These are phyloP conservation scores for Torrubiella hemipterigena DNA, from an alignment of 2,329 filamentous ascomycete genomes.

Conservation along the genomic window DNA sequence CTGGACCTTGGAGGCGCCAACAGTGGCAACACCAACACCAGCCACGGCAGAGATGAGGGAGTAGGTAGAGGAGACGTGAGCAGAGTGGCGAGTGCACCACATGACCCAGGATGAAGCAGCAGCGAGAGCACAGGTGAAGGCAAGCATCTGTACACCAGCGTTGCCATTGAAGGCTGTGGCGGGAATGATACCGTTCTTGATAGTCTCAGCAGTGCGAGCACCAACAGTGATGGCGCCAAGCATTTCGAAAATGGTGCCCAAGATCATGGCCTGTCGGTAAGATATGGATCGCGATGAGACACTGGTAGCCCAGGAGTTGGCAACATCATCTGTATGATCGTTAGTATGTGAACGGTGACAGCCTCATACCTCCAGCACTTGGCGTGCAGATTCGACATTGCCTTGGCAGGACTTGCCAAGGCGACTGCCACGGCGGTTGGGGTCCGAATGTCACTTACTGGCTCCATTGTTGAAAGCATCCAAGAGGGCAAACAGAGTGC, in stretches of 20 bases:
- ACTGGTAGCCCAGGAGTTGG: constrained; percentile 71
- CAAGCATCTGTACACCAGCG: constrained; percentile 55
- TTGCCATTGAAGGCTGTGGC: constrained; percentile 43
- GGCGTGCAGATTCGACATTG: too few relatives aligned
- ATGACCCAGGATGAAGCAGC: constrained; percentile 63
- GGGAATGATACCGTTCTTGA: constrained; percentile 69
- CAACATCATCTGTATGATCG: constrained; percentile 57
- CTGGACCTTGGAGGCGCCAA: constrained; percentile 47
- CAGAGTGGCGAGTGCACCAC: constrained; percentile 66
- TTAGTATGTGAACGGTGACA: too few relatives aligned
- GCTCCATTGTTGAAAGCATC: constrained; percentile 72
- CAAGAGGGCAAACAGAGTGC: constrained; percentile 64
- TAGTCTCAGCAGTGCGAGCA: constrained; percentile 60
- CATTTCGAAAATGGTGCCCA: constrained; percentile 57
- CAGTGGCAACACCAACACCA: constrained; percentile 57
- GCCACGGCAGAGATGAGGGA: constrained; percentile 58
- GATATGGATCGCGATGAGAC: constrained; percentile 69
- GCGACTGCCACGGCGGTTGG: too few relatives aligned
- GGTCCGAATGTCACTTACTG: constrained; percentile 41
- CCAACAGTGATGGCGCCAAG: constrained; percentile 55
- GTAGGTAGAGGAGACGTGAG: constrained; percentile 63
- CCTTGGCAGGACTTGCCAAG: too few relatives aligned
- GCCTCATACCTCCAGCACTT: too few relatives aligned
- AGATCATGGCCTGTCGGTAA: constrained; percentile 56
- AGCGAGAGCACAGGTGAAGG: constrained; percentile 51